Evolutionary conservation across 2,329 filamentous ascomycete species (phyloP), one percentile per base, ranked within the genome.

Genomic region (Cryphonectria japonica): DNA sequence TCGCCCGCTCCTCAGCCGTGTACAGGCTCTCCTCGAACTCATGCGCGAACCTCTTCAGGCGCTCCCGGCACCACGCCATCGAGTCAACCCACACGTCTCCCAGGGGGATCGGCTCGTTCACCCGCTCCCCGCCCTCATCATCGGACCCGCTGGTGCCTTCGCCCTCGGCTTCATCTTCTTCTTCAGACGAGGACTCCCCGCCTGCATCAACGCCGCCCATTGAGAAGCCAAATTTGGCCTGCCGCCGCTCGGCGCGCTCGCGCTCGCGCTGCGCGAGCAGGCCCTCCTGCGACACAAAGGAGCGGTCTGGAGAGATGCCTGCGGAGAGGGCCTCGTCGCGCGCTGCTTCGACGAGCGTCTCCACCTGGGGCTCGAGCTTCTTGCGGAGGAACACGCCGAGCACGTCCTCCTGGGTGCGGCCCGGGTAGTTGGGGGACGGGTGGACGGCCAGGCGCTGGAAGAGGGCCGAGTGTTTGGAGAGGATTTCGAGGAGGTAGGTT

Each of bases 361-460:
- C 92, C 26, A 94, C 90, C 34, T 88, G 86, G 0, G 93, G 93
- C 75, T 96, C 93, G 65, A 94, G 86, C 79, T 96, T 96, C 81
- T 96, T 97, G 54, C 93, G 91, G 43, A 97, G 84, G 2, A 97
- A 84, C 76, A 91, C 88, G 37, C 88, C 85, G 1, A 95, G 85
- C 4, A 93, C 85, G 65, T 80, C 82, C 79, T 92, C 89, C 71
- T 93, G 89, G 6, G 87, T 91, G 75, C 87, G 90, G 52, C 89
- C 91, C 5, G 89, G 94, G 80, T 88, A 96, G 79, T 90, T 90
- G 2, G 93, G 92, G 16, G 91, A 89, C 0, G 94, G 94, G 78
- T 93, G 93, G 32, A 93, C 88, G 74, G 92, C 91, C 67, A 93
- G 86, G 69, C 89, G 88, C 70, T 86, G 86, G 73, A 97, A 89